A percentile compares a stretch with the other conserved stretches of the same genome.
These are phyloP conservation scores for Eragrostis nindensis DNA, from an alignment of 176 grass and related monocot genomes.

Conservation along the genomic window DNA sequence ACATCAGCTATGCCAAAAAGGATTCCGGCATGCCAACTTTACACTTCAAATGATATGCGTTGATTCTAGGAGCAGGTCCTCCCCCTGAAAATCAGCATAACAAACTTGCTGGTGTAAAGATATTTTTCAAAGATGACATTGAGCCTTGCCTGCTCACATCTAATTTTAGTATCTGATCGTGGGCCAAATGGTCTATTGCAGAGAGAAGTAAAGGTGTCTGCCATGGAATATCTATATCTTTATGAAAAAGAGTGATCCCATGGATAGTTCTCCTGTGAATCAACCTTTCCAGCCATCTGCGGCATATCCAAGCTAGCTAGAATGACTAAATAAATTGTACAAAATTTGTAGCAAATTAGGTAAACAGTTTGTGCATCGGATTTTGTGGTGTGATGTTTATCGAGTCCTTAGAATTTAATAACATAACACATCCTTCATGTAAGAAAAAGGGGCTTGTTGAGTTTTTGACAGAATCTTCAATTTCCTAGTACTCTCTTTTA, in stretches of 20 bases:
- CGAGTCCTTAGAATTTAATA: too few relatives aligned
- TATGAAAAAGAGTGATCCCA: background rate
- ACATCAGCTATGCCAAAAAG: background rate
- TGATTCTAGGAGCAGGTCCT: background rate
- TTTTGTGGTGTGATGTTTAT: too few relatives aligned
- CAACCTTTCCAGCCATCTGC: too few relatives aligned
- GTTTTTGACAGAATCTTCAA: too few relatives aligned
- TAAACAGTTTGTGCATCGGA: too few relatives aligned
- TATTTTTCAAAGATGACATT: background rate
- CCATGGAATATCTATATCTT: background rate
- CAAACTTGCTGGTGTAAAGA: background rate
- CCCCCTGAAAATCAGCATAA: background rate
- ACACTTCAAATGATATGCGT: background rate
- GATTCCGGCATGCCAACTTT: background rate
- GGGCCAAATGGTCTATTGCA: background rate
- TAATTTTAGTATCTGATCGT: constrained; percentile 15
- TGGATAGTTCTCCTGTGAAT: too few relatives aligned
- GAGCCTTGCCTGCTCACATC: background rate
- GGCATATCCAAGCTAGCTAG: too few relatives aligned
- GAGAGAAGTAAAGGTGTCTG: background rate
- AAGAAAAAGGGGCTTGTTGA: too few relatives aligned
- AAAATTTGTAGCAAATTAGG: too few relatives aligned
- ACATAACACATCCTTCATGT: too few relatives aligned
- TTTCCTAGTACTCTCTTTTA: too few relatives aligned
- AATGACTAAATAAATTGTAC: too few relatives aligned